These are phyloP conservation scores for Lachancea lanzarotensis DNA, from an alignment of 805 yeast genomes.

Conservation along the genomic window DNA sequence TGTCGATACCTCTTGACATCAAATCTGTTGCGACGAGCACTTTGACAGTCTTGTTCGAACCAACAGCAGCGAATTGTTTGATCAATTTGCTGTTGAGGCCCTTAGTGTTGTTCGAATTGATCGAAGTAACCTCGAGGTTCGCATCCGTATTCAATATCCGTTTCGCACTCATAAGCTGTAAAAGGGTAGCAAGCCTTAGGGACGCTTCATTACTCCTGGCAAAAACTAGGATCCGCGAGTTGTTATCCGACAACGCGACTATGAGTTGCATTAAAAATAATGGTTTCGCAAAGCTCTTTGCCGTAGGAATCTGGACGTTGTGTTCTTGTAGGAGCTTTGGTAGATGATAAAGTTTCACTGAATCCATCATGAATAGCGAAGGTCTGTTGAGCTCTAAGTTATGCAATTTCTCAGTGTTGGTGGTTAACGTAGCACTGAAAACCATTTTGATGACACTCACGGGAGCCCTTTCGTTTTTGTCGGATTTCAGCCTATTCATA, in stretches of 20 bases:
- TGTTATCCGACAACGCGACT: slow-evolving; percentile 18
- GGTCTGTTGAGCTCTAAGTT: slow-evolving; percentile 64
- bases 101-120: slow-evolving; percentile 54
- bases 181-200: slow-evolving; percentile 63
- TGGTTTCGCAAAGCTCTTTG: slow-evolving; percentile 57
- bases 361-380: slow-evolving; percentile 61
- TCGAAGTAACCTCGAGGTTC: slow-evolving; percentile 34
- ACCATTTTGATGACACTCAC: slow-evolving; percentile 56
- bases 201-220: slow-evolving; percentile 65
- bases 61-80: slow-evolving; percentile 49
- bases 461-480: slow-evolving; percentile 29
- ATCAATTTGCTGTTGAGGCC: slow-evolving; percentile 51
- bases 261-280: slow-evolving; percentile 58
- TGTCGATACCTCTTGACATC: slow-evolving; percentile 93
- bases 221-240: slow-evolving; percentile 20
- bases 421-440: slow-evolving; percentile 89
- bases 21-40: slow-evolving; percentile 78
- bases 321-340: slow-evolving; percentile 49
- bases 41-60: slow-evolving; percentile 21
- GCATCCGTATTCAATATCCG: neutral
- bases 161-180: slow-evolving; percentile 16
- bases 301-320: slow-evolving; percentile 33
- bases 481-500: slow-evolving; percentile 35
- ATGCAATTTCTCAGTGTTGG: slow-evolving; percentile 83
- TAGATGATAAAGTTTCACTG: slow-evolving; percentile 54